A percentile compares a stretch with the other conserved stretches of the same genome.
Evolutionary conservation across 306 rosid species (phyloP).

Genomic region (Phaseolus lunatus): DNA sequence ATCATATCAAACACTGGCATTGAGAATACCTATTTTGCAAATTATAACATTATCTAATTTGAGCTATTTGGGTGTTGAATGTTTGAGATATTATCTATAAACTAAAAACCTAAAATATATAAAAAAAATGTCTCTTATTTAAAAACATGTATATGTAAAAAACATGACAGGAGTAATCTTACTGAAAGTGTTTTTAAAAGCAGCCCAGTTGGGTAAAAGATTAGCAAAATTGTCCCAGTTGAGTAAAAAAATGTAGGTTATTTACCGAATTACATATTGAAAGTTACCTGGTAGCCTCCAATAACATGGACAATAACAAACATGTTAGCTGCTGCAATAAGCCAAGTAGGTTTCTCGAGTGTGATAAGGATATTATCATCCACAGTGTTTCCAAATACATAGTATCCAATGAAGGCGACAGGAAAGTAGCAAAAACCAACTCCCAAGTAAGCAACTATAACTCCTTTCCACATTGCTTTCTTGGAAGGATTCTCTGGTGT

Average conservation of each 20-base stretch:
- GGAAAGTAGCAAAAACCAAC: constrained; percentile 87
- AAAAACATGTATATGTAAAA: no score
- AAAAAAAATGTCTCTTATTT: no score
- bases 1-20: constrained; percentile 88
- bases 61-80: no score
- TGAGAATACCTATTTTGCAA: constrained; percentile 62
- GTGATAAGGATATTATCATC: constrained; percentile 52
- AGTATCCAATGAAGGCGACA: constrained; percentile 73
- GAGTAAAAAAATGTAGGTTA: no score
- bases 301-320: constrained; percentile 79
- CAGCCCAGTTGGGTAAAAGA: no score
- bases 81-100: no score
- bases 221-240: no score
- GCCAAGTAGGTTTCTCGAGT: constrained; percentile 68
- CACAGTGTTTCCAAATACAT: constrained; percentile 60
- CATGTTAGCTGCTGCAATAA: constrained; percentile 72
- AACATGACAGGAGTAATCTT: no score
- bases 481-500: constrained; percentile 79
- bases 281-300: constrained; percentile 80
- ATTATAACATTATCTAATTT: neutral
- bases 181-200: no score
- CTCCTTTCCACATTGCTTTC: constrained; percentile 93
- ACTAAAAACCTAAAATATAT: no score
- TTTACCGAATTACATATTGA: neutral
- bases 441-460: constrained; percentile 65